Percentiles rank a stretch among this genome's conserved stretches.
These are phyloP conservation scores for Cladosporium austrohemisphaericum DNA, from an alignment of 2,329 filamentous ascomycete genomes.

Conservation along the genomic window DNA sequence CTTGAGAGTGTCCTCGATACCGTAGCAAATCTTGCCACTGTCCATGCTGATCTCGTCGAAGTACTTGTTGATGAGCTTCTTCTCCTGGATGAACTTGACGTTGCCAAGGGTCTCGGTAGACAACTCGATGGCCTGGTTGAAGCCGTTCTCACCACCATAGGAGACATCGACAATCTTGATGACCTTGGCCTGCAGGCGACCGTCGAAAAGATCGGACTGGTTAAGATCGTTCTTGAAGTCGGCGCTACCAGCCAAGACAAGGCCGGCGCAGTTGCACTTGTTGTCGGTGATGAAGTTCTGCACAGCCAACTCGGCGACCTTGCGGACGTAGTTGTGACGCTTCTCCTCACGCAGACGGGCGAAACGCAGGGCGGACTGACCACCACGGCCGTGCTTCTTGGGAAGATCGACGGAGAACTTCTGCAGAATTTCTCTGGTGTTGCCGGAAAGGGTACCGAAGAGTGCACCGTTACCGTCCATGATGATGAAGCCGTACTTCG, in stretches of 20 bases:
- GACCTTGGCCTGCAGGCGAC: conserved; percentile 85
- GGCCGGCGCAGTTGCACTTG: conserved; percentile 94
- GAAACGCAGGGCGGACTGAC: conserved; percentile 98
- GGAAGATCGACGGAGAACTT: conserved; percentile 98
- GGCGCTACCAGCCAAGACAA: conserved; percentile 93
- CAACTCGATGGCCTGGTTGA: conserved; percentile 98
- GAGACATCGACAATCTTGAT: conserved; percentile 99
- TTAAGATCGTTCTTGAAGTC: conserved; percentile 99
- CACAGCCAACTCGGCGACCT: conserved; percentile 94
- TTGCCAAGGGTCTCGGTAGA: conserved; percentile 94
- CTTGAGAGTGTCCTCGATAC: conserved; percentile 96
- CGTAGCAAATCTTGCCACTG: conserved; percentile 94
- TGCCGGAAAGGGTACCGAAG: conserved; percentile 94
- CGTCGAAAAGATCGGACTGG: conserved; percentile 94
- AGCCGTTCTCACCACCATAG: conserved; percentile 97
- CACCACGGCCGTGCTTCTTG: conserved; percentile 99
- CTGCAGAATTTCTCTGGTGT: conserved; percentile 93
- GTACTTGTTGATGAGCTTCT: conserved; percentile 98
- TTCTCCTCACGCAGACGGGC: conserved; percentile 99
- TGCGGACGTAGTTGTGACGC: conserved; percentile 99
- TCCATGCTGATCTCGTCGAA: conserved; percentile 99
- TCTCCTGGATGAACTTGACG: conserved; percentile 99
- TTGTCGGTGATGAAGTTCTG: conserved; percentile 99
- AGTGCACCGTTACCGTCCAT: conserved; percentile 99
- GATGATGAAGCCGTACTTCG: conserved; percentile 99